These are phyloP conservation scores for Papiliotrema laurentii DNA, from an alignment of 1,284 basidiomycete genomes.

Conservation along the genomic window DNA sequence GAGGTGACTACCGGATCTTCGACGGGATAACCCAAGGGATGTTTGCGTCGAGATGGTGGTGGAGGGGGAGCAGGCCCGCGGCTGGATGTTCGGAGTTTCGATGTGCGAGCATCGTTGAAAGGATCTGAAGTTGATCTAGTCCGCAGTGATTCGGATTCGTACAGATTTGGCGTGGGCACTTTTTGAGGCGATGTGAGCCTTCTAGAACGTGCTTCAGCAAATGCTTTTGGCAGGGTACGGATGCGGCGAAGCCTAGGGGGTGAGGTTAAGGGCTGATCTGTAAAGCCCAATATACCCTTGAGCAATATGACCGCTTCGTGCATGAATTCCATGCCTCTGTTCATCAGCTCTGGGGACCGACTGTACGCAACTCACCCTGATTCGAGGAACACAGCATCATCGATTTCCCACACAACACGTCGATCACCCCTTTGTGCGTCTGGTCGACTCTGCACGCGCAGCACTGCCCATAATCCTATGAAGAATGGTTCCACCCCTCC, in stretches of 20 bases:
- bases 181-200: neutral
- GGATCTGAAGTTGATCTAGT: conserved; percentile 38
- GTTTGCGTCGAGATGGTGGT: conserved; percentile 19
- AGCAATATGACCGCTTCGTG: conserved; percentile 38
- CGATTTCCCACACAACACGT: conserved; percentile 43
- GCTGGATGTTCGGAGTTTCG: conserved; percentile 8
- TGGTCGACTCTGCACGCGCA: conserved; percentile 36
- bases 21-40: too few species aligned
- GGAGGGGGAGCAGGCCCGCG: conserved; percentile 32
- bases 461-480: conserved; percentile 31
- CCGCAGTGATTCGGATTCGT: conserved; percentile 17
- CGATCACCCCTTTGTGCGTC: conserved; percentile 23
- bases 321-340: conserved; percentile 43
- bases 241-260: conserved; percentile 31
- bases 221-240: conserved; percentile 18
- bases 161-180: neutral
- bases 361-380: conserved; percentile 31
- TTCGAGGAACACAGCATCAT: conserved; percentile 46
- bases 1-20: too few species aligned
- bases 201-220: conserved; percentile 4
- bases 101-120: conserved; percentile 27
- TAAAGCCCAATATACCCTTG: conserved; percentile 44
- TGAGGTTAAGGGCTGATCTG: conserved; percentile 32
- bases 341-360: neutral
- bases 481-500: conserved; percentile 44